Conservation (phyloP, 176 grass and related monocot genomes). For the Lolium multiflorum region DNA sequence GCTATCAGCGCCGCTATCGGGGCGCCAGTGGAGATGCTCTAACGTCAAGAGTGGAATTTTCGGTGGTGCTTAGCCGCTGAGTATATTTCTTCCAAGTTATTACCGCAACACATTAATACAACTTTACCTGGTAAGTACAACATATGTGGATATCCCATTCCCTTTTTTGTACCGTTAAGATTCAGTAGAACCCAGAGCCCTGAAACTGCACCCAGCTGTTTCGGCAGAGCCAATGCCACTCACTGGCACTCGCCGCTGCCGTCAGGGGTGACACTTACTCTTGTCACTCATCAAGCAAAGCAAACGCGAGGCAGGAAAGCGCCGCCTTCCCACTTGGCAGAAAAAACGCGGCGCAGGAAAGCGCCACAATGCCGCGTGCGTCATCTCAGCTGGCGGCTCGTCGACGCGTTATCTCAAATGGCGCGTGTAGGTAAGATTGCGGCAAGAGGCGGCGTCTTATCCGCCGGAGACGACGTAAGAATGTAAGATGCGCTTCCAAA, state of each 20-base stretch:
- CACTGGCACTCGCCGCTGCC: neutral
- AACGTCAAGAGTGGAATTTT: no score
- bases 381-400: neutral
- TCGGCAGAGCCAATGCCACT: neutral
- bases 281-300: neutral
- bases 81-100: no score
- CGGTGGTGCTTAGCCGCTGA: no score
- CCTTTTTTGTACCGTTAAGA: no score
- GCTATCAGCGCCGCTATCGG: no score
- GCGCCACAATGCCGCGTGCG: neutral
- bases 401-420: neutral
- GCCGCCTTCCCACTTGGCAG: neutral
- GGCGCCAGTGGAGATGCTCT: no score
- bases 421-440: neutral
- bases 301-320: slow-evolving; percentile 24
- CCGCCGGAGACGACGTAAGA: neutral
- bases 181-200: no score
- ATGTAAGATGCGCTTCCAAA: neutral
- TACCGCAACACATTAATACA: no score
- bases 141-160: no score
- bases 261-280: neutral
- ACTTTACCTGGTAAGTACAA: no score
- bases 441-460: neutral
- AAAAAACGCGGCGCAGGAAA: neutral
- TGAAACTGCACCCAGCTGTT: neutral